These are phyloP conservation scores for Colletotrichum noveboracense DNA, from an alignment of 2,329 filamentous ascomycete species.

Conservation along the genomic window DNA sequence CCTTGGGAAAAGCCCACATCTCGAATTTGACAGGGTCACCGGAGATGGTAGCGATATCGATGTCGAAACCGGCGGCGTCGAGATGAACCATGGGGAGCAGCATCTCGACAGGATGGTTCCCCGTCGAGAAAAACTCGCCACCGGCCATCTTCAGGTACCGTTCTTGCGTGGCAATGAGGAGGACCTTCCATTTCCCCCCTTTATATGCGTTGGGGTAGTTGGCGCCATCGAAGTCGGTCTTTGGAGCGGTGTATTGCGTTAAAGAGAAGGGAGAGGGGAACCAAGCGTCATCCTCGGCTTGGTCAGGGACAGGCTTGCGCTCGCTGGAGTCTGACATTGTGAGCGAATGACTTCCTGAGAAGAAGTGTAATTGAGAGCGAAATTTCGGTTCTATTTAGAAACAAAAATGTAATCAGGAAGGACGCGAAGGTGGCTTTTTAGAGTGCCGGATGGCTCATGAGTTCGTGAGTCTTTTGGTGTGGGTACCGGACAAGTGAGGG, in stretches of 20 bases:
- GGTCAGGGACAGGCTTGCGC: slow-evolving; percentile 20
- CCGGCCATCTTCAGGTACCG: neutral
- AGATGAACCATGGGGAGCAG: neutral
- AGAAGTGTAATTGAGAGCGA: neutral
- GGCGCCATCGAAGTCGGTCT: neutral
- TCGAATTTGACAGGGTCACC: slow-evolving; percentile 27
- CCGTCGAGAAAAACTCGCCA: neutral
- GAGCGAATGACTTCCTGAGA: neutral
- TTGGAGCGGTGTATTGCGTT: slow-evolving; percentile 20
- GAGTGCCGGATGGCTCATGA: neutral
- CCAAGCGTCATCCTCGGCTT: slow-evolving; percentile 26
- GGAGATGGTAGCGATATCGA: slow-evolving; percentile 8
- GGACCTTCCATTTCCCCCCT: neutral
- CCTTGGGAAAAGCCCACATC: slow-evolving; percentile 23
- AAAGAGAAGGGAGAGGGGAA: slow-evolving; percentile 26
- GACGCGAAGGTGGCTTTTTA: neutral
- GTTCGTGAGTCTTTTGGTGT: neutral
- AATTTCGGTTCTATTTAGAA: neutral
- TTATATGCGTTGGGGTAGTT: neutral
- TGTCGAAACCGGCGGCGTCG: neutral
- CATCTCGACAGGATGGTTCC: neutral
- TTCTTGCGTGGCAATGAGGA: neutral
- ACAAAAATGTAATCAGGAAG: accelerated
- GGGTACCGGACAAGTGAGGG: neutral
- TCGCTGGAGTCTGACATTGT: slow-evolving; percentile 10